phyloP scores from a whole-genome alignment of 192 early-diverging fungal species.

The Backusella circina region DNA sequence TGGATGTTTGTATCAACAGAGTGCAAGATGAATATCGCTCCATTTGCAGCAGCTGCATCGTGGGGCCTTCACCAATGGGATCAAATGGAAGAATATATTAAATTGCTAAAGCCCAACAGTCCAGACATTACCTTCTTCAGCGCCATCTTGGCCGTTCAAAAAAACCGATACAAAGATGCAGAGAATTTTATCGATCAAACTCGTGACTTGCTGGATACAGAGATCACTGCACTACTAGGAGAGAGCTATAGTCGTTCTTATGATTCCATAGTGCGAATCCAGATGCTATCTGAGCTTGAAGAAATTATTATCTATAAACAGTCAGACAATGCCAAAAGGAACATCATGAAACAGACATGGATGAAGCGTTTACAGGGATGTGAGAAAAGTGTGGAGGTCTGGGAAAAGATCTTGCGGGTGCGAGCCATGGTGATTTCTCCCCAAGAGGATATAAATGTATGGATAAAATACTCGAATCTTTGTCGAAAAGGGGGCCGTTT shows the following conservation, averaged over 20 bases:
- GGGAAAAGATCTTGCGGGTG: conserved; percentile 89
- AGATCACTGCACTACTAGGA: conserved; percentile 80
- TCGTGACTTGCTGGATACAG: conserved; percentile 77
- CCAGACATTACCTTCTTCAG: conserved; percentile 83
- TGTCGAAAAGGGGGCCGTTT: conserved; percentile 87
- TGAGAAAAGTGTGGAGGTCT: conserved; percentile 91
- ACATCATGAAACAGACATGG: conserved; percentile 84
- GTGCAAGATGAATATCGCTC: conserved; percentile 72
- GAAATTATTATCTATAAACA: conserved; percentile 93
- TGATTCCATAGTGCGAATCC: conserved; percentile 80
- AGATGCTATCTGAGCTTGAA: conserved; percentile 97
- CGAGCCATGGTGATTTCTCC: conserved; percentile 87
- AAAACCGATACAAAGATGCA: conserved; percentile 74
- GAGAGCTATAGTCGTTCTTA: conserved; percentile 96
- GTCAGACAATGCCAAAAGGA: conserved; percentile 66
- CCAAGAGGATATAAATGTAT: conserved; percentile 89
- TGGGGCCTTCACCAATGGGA: conserved; percentile 90
- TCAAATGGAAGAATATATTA: conserved; percentile 87
- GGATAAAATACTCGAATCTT: conserved; percentile 93
- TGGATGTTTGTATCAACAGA: conserved; percentile 60
- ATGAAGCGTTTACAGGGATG: conserved; percentile 81
- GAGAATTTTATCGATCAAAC: conserved; percentile 73
- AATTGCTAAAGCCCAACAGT: conserved; percentile 67
- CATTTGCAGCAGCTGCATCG: conserved; percentile 84
- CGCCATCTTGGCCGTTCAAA: conserved; percentile 81